Conservation (phyloP, 2,329 filamentous ascomycete genomes). For the Sporothrix pseudoabietina region DNA sequence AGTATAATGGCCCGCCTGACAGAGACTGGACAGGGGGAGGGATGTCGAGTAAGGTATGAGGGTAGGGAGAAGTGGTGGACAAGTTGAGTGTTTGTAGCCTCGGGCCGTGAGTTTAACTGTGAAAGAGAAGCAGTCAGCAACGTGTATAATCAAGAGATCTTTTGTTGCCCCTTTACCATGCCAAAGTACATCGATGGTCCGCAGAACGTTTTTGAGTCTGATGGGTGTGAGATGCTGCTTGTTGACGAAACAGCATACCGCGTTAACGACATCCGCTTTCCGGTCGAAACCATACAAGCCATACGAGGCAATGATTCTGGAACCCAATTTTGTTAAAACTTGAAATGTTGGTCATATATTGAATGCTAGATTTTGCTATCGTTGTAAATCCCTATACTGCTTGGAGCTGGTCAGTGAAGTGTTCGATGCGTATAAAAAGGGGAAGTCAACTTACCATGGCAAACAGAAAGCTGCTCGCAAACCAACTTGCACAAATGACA, state of each 20-base stretch:
- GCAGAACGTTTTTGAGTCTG: too few relatives aligned
- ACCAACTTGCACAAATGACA: not conserved
- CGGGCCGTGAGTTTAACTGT: not conserved
- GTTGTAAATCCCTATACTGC: not conserved
- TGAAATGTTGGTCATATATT: too few relatives aligned
- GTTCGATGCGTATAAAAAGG: not conserved
- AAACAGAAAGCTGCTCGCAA: not conserved
- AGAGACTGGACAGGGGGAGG: not conserved
- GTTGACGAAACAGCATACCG: too few relatives aligned
- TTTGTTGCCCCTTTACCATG: not conserved
- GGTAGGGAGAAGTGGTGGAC: not conserved
- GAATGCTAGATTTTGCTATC: too few relatives aligned
- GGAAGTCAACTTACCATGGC: not conserved
- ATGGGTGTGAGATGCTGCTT: too few relatives aligned
- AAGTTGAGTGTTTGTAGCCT: not conserved
- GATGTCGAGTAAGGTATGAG: too few relatives aligned
- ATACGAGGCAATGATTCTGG: too few relatives aligned
- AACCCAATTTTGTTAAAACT: too few relatives aligned
- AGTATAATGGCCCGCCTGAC: not conserved
- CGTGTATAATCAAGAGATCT: not conserved
- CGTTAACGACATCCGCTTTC: too few relatives aligned
- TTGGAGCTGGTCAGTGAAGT: conserved; percentile 2
- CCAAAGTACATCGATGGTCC: not conserved
- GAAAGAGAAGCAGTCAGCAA: not conserved
- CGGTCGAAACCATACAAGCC: too few relatives aligned